A percentile compares a stretch with the other conserved stretches of the same genome.
phyloP scores from a whole-genome alignment of 1,139 yeast species.

The Debaryomyces fabryi region DNA sequence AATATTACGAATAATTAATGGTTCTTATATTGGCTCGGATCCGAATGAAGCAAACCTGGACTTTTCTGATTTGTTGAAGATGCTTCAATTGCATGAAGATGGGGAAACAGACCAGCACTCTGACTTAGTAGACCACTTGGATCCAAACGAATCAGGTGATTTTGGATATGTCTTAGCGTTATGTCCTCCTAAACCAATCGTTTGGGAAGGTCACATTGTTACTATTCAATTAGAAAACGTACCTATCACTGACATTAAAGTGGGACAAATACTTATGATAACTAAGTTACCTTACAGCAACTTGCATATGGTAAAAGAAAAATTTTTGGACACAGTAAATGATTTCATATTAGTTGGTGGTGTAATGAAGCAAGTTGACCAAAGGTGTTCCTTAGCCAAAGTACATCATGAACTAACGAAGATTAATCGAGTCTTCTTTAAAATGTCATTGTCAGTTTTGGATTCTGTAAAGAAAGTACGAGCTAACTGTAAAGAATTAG shows the following conservation, averaged over 20 bases:
- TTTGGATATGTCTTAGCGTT: conserved; percentile 71
- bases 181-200: conserved; percentile 81
- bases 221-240: conserved; percentile 53
- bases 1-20: conserved; percentile 46
- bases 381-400: conserved; percentile 69
- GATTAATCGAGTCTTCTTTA: conserved; percentile 68
- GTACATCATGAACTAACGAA: conserved; percentile 76
- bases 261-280: conserved; percentile 73
- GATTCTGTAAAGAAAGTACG: conserved; percentile 64
- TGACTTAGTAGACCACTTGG: conserved; percentile 21
- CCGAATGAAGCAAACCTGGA: conserved; percentile 29
- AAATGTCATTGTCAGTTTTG: conserved; percentile 68
- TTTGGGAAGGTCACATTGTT: conserved; percentile 86
- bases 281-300: conserved; percentile 48
- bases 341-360: conserved; percentile 53
- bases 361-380: conserved; percentile 48
- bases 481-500: conserved; percentile 37
- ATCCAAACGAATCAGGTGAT: conserved; percentile 29
- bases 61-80: conserved; percentile 35
- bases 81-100: conserved; percentile 22
- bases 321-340: conserved; percentile 54
- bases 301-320: conserved; percentile 39
- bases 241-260: conserved; percentile 53
- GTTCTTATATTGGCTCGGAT: conserved; percentile 46
- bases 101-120: conserved; percentile 20